Conservation (phyloP, 73 alveolate species). For the Durusdinium trenchii region DNA sequence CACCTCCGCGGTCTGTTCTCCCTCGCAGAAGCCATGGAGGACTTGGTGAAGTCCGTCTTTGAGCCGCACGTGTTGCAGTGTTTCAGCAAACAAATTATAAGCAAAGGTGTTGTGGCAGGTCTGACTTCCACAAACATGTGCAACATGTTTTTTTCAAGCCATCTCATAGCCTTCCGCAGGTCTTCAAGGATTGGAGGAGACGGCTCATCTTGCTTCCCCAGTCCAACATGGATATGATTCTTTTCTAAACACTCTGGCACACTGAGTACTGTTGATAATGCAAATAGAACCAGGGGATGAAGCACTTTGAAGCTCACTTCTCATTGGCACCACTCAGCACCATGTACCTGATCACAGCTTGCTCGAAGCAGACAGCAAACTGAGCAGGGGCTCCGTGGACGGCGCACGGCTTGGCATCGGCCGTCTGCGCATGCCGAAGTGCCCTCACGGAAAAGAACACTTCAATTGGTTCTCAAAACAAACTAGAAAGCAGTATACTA, state of each 20-base stretch:
- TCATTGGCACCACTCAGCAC: slow-evolving; percentile 95
- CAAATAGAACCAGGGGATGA: not conserved
- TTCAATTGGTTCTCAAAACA: no score
- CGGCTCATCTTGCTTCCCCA: not conserved
- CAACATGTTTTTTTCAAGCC: not conserved
- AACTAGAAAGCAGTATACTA: no score
- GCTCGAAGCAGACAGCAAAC: not conserved
- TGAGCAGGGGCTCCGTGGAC: not conserved
- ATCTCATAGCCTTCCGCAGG: slow-evolving; percentile 50
- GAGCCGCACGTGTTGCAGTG: no score
- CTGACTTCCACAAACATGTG: no score
- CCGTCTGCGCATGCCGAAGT: slow-evolving; percentile 77
- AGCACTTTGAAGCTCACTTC: slow-evolving; percentile 42
- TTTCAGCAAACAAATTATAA: no score
- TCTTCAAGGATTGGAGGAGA: slow-evolving; percentile 14
- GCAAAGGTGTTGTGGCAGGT: no score
- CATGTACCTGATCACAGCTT: slow-evolving; percentile 54
- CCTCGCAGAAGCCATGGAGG: no score
- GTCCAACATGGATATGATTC: not conserved
- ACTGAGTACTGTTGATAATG: not conserved
- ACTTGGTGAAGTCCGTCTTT: no score
- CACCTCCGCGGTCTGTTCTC: no score
- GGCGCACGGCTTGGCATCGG: slow-evolving; percentile 92
- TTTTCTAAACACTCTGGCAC: not conserved
- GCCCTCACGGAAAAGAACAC: slow-evolving; percentile 89